phyloP scores from a whole-genome alignment of 177 flowering plant genomes.

The Tripterygium wilfordii region DNA sequence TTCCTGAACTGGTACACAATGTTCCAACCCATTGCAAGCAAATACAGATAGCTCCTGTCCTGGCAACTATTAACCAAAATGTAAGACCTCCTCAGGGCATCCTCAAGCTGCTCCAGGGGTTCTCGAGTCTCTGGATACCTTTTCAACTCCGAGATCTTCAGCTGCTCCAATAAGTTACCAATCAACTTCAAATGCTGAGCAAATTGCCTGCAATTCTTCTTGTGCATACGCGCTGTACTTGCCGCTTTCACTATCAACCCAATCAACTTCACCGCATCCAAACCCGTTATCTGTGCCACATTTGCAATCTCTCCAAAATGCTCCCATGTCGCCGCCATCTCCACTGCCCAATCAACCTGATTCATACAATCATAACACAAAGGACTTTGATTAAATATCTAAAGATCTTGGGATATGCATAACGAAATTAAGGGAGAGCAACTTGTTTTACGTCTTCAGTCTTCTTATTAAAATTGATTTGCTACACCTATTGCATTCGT shows the following conservation, averaged over 20 bases:
- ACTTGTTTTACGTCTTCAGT: no score
- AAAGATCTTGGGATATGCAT: no score
- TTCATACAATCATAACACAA: constrained; percentile 1
- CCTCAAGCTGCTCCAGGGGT: constrained; percentile 95
- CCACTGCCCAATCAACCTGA: constrained; percentile 12
- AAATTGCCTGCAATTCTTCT: constrained; percentile 91
- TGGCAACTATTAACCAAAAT: constrained; percentile 86
- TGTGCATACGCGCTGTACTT: constrained; percentile 87
- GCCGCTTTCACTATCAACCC: constrained; percentile 87
- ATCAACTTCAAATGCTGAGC: constrained; percentile 87
- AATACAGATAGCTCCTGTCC: constrained; percentile 83
- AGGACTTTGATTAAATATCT: no score
- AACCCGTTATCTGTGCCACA: constrained; percentile 75
- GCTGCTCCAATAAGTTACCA: constrained; percentile 86
- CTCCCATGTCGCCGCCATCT: constrained; percentile 62
- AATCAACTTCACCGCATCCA: constrained; percentile 75
- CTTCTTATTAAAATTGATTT: no score
- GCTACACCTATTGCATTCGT: no score
- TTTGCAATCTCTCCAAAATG: constrained; percentile 75
- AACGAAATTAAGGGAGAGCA: no score
- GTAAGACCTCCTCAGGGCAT: constrained; percentile 82
- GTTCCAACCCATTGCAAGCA: constrained; percentile 98
- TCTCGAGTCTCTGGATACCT: constrained; percentile 90
- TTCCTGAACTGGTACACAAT: constrained; percentile 89
- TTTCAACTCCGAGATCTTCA: constrained; percentile 84